Percentiles rank a stretch among this genome's conserved stretches.
phyloP scores from a whole-genome alignment of 345 rosid genomes.

The Salix purpurea region DNA sequence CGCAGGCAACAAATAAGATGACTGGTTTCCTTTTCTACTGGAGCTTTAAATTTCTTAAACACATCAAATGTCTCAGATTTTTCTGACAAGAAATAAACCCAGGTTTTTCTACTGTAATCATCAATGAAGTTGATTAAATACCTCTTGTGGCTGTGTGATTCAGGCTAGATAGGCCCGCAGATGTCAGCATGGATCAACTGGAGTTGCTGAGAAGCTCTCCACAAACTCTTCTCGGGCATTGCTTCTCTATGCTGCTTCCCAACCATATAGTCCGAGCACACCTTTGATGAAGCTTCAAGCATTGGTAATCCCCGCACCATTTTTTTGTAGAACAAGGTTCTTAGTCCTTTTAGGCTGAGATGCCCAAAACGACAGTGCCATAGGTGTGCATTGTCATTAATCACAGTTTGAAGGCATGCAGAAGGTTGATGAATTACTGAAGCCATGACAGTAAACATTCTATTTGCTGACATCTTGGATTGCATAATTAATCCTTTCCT shows the following conservation, averaged over 20 bases:
- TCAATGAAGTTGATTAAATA: background rate
- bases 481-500: background rate
- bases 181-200: background rate
- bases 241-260: background rate
- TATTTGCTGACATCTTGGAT: background rate
- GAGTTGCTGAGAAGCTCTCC: background rate
- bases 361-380: background rate
- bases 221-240: background rate
- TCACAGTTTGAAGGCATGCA: background rate
- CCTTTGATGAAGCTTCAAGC: background rate
- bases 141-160: background rate
- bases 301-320: background rate
- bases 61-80: background rate
- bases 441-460: background rate
- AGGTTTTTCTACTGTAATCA: background rate
- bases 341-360: background rate
- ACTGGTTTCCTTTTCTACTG: background rate
- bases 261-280: background rate
- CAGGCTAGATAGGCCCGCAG: background rate
- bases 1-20: background rate
- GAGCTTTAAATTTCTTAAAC: background rate
- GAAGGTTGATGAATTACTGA: background rate
- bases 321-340: background rate
- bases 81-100: background rate
- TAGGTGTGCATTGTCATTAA: background rate